These are phyloP conservation scores for Lentinus brumalis DNA, from an alignment of 768 basidiomycete genomes.

Conservation along the genomic window DNA sequence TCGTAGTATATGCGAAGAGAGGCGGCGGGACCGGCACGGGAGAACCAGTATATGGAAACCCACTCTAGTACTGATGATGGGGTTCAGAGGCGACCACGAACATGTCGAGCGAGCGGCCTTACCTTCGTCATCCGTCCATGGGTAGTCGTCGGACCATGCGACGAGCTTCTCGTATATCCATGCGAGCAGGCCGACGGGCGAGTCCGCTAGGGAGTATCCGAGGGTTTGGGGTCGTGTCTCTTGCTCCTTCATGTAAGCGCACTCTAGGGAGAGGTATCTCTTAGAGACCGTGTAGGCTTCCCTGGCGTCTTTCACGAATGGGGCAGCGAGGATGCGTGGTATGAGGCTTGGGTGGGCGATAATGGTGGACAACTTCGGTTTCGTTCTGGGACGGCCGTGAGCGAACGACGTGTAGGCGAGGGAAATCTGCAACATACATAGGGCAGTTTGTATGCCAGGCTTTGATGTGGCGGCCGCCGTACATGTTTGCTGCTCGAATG, in stretches of 20 bases:
- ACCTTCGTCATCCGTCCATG: slow-evolving; percentile 63
- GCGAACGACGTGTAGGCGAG: not conserved
- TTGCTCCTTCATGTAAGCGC: slow-evolving; percentile 37
- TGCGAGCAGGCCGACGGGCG: slow-evolving; percentile 49
- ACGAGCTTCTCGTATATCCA: slow-evolving; percentile 42
- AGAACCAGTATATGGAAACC: slow-evolving; percentile 42
- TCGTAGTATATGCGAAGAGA: slow-evolving; percentile 37
- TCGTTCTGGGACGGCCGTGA: slow-evolving; percentile 19
- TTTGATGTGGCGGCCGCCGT: slow-evolving; percentile 46
- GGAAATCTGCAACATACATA: slow-evolving; percentile 32
- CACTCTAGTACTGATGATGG: slow-evolving; percentile 34
- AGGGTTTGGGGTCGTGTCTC: slow-evolving; percentile 36
- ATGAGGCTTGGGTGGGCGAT: slow-evolving; percentile 30
- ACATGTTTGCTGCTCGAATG: slow-evolving; percentile 33
- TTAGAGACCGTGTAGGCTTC: slow-evolving; percentile 23
- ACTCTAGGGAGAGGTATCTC: slow-evolving; percentile 26
- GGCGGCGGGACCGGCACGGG: slow-evolving; percentile 34
- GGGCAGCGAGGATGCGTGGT: slow-evolving; percentile 30
- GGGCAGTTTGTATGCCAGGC: slow-evolving; percentile 56
- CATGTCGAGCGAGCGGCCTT: not conserved
- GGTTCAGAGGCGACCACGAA: not conserved
- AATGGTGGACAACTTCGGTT: slow-evolving; percentile 24
- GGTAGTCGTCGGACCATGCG: slow-evolving; percentile 46
- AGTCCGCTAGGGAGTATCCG: slow-evolving; percentile 57
- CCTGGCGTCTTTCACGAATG: slow-evolving; percentile 32